phyloP scores from a whole-genome alignment of 2,329 filamentous ascomycete genomes.

The Aspergillus proliferans region DNA sequence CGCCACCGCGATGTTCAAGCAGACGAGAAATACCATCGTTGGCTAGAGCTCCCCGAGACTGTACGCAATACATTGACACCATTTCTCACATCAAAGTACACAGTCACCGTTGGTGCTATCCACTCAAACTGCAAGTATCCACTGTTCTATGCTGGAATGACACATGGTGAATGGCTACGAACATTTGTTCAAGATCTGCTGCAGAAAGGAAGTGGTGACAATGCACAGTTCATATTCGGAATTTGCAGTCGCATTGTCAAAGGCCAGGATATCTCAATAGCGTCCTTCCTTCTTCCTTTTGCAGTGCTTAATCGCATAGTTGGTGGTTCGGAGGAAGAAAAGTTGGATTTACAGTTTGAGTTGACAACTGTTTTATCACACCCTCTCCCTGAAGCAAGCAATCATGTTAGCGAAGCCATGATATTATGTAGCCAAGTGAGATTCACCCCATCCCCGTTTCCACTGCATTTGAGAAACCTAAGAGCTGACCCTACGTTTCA shows the following conservation, averaged over 20 bases:
- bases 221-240: constrained; percentile 71
- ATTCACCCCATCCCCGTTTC: neutral
- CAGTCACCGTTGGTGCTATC: constrained; percentile 56
- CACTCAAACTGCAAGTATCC: constrained; percentile 62
- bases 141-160: constrained; percentile 62
- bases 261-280: constrained; percentile 77
- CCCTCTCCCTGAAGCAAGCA: constrained; percentile 46
- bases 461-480: neutral
- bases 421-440: constrained; percentile 81
- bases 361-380: constrained; percentile 67
- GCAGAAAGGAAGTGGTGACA: constrained; percentile 66
- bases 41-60: constrained; percentile 68
- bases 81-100: constrained; percentile 78
- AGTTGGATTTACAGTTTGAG: constrained; percentile 63
- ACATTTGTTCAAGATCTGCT: constrained; percentile 76
- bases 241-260: constrained; percentile 76
- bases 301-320: constrained; percentile 76
- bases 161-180: constrained; percentile 76
- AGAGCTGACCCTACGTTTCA: neutral
- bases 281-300: constrained; percentile 84
- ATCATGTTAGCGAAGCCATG: constrained; percentile 64
- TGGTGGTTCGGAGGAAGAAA: constrained; percentile 60
- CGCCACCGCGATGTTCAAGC: constrained; percentile 50
- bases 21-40: constrained; percentile 63
- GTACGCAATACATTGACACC: constrained; percentile 78